Conservation (phyloP, 192 early-diverging fungal genomes). For the Rhizophagus prolifer region DNA sequence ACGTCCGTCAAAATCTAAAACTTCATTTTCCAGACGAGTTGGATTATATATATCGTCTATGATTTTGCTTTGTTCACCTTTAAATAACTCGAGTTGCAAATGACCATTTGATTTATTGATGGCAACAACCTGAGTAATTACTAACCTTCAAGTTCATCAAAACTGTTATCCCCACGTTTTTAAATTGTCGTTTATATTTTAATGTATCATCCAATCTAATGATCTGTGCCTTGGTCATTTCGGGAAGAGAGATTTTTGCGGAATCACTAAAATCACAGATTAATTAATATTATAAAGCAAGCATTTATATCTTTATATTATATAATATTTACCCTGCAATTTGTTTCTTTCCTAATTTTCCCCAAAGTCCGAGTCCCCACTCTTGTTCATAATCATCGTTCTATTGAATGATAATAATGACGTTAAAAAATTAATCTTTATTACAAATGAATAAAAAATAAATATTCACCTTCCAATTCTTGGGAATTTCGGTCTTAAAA, state of each 20-base stretch:
- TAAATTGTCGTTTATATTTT: slow-evolving; percentile 16
- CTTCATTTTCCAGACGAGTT: slow-evolving; percentile 44
- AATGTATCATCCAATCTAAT: slow-evolving; percentile 1
- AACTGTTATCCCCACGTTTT: neutral
- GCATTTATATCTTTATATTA: no score
- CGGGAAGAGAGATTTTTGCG: slow-evolving; percentile 10
- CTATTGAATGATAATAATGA: neutral
- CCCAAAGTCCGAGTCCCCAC: slow-evolving; percentile 1
- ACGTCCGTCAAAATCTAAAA: slow-evolving; percentile 42
- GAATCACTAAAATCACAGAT: slow-evolving; percentile 8
- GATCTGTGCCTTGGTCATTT: neutral
- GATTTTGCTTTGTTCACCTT: neutral
- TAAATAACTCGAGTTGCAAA: neutral
- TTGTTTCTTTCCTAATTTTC: slow-evolving; percentile 1
- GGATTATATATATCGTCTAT: slow-evolving; percentile 33
- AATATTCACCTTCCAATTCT: neutral
- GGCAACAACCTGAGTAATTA: neutral
- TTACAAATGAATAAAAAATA: neutral
- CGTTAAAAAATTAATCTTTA: neutral
- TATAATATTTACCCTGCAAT: slow-evolving; percentile 7
- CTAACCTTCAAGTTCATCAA: neutral
- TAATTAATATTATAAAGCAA: neutral
- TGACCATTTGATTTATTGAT: slow-evolving; percentile 8
- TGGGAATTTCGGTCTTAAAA: neutral
- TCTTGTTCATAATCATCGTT: slow-evolving; percentile 10